Conservation (phyloP, 2,329 filamentous ascomycete genomes). For the Pyrenochaeta sp. region DNA sequence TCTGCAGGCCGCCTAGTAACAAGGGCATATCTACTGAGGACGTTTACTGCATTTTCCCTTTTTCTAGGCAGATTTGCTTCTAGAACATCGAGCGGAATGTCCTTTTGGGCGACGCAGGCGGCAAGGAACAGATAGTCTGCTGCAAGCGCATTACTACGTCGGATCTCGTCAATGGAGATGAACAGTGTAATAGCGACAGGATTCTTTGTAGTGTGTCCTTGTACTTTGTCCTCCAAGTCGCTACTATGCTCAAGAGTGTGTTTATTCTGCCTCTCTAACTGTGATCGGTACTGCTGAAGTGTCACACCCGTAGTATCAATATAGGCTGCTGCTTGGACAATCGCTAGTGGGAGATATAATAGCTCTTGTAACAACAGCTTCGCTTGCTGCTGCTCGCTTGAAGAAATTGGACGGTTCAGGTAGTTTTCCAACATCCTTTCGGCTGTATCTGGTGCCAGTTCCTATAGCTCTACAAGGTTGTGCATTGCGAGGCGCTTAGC, state of each 20-base stretch:
- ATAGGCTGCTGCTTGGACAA: constrained; percentile 26
- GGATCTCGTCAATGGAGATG: constrained; percentile 49
- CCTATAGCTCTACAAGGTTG: constrained; percentile 20
- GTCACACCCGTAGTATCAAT: constrained; percentile 15
- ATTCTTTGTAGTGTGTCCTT: constrained; percentile 38
- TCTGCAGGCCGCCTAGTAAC: constrained; percentile 14
- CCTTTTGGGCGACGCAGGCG: constrained; percentile 43
- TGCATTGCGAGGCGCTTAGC: constrained; percentile 19
- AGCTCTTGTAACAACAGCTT: constrained; percentile 21
- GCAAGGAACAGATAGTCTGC: constrained; percentile 50
- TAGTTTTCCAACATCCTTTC: constrained; percentile 23
- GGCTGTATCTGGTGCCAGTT: constrained; percentile 22
- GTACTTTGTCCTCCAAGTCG: constrained; percentile 39
- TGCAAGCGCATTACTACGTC: constrained; percentile 34
- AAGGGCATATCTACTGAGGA: constrained; percentile 19
- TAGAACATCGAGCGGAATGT: constrained; percentile 26
- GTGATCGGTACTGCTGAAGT: constrained; percentile 18
- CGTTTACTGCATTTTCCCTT: constrained; percentile 19
- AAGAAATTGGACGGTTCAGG: constrained; percentile 9
- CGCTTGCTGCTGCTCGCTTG: constrained; percentile 17
- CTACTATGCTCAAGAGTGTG: constrained; percentile 43
- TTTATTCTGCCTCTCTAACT: constrained; percentile 29
- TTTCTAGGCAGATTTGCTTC: constrained; percentile 11
- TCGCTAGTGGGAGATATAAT: constrained; percentile 26
- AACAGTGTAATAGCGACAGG: constrained; percentile 51